Base-by-base conservation (phyloP, 2,329 filamentous ascomycete species). In the Colletotrichum musae region DNA sequence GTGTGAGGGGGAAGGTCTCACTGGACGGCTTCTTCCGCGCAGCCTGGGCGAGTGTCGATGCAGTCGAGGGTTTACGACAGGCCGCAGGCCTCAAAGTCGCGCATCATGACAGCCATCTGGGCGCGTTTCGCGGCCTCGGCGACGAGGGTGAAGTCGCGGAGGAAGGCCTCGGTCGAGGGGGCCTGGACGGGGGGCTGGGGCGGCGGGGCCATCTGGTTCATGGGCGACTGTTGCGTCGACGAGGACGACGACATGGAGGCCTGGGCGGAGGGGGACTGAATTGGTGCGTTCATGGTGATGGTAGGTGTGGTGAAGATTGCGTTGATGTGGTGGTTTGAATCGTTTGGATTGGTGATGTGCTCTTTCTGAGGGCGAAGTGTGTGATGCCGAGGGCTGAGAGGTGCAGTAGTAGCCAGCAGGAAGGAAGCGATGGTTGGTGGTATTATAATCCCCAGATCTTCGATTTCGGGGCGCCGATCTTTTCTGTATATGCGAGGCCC, bases 51-150 rank as follows among this genome's bases (percentile, higher is more conserved):
- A 12, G 24, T 28, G 24, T 62, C 47, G 32, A 36, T 36, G 32
- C 32, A 7, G 24, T 43, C 28, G 54, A 24, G 21, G 21, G 21
- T 24, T 52, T 65, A 65, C 67, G 78, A 88, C 54, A 94, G 80
- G 61, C 88, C 89, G 76, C 93, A 87, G 72, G 90, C 89, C 76
- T 94, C 94, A 77, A 98, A 87, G 80, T 98, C 95, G 71, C 95
- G 88, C 86, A 95, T 93, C 78, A 98, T 85, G 76, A 94, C 91
- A 50, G 94, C 94, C 86, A 98, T 93, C 81, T 98, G 94, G 10
- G 95, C 95, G 50, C 95, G 87, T 82, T 97, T 97, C 51, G 94
- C 95, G 2, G 95, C 95, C 84, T 98, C 95, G 43, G 95, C 95
- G 50, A 98, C 88, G 36, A 98, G 88, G 68, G 89, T 95, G 76